Evolutionary conservation across 345 rosid species (phyloP), one percentile per base, ranked within the genome.

Genomic region (Arabidopsis arenosa): DNA sequence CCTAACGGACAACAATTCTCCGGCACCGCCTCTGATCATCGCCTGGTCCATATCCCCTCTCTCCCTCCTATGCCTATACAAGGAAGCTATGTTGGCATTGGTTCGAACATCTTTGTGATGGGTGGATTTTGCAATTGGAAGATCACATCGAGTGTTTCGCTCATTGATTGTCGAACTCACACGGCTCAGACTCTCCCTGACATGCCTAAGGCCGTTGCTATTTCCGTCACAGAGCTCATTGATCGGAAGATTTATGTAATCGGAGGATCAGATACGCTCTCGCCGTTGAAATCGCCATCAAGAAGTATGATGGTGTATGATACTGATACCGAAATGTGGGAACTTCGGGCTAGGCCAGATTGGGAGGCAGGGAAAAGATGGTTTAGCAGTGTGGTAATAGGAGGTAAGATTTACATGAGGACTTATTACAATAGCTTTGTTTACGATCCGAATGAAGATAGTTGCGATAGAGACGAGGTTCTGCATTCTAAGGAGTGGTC

Each of bases 391-490:
- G 80, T 76, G 58, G 57, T 7, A 0, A 62, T 76, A 26, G 64
- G 32, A 21, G 80, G 70, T 41, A 69, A 76, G 65, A 69, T 76
- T 9, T 76, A 76, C 41, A 69, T 76, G 80, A 69, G 70, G 70
- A 69, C 57, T 33, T 35, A 14, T 6, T 61, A 68, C 23, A 76
- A 36, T 23, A 76, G 75, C 69, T 69, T 76, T 4, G 70, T 76
- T n/a, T 69, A 33, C 6, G 70, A 76, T n/a, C 80, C 65, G 0
- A 30, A 0, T 3, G 12, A 43, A 8, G 41, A 12, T 21, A 1
- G 0, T 7, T 69, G 70, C 41, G 51, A 53, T 39, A 63, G 11
- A 15, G 75, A 76, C 2, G 80, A 69, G 75, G 59, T 36, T 35
- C 13, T 76, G 80, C 75, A 76, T 57, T 18, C 63, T 10, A 69